Evolutionary conservation across 2,329 filamentous ascomycete species (phyloP), one percentile per base, ranked within the genome.

Genomic region (Pestalotiopsis sp.): DNA sequence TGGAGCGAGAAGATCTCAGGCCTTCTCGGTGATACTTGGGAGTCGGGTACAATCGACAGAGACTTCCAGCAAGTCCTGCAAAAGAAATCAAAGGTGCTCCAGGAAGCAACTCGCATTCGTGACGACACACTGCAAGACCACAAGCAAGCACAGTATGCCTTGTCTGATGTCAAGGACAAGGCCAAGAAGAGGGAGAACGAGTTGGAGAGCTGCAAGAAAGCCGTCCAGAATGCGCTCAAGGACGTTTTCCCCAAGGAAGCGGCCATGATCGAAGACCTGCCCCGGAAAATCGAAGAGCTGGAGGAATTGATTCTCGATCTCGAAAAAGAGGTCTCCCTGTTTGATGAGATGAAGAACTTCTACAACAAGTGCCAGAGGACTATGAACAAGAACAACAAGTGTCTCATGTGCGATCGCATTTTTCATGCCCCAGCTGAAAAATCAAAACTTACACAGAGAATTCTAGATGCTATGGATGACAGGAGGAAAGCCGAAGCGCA

Each of bases 141-240:
- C 38, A 91, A 93, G 75, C 91, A 95, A 72, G 82, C 94, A 12
- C 92, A 94, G 70, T 94, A 90, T 78, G 90, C 89, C 74, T 82
- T 97, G 41, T 91, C 89, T 60, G 90, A 85, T 61, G 82, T 86
- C 27, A 89, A 89, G 59, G 89, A 90, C n/a, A 88, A 88, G 13
- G 83, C 91, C 31, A 89, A 87, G 72, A 88, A 89, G 75, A 91
- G 91, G 72, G 84, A 87, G 14, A 82, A 86, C 38, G 92, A 94
- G 69, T 83, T 89, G 57, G 82, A 88, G 49, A 83, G 83, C 38
- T 91, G 89, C 76, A 88, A 92, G 69, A 82, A 86, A 49, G 85
- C 81, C 13, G 87, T 91, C 0, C 72, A 87, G 27, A 75, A 77
- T 11, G 87, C 84, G 20, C 82, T 91, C 27, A 79, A 79, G 66